A percentile compares a stretch with the other conserved stretches of the same genome.
phyloP scores from a whole-genome alignment of 2,329 filamentous ascomycete species.

The Verticillium albo-atrum region DNA sequence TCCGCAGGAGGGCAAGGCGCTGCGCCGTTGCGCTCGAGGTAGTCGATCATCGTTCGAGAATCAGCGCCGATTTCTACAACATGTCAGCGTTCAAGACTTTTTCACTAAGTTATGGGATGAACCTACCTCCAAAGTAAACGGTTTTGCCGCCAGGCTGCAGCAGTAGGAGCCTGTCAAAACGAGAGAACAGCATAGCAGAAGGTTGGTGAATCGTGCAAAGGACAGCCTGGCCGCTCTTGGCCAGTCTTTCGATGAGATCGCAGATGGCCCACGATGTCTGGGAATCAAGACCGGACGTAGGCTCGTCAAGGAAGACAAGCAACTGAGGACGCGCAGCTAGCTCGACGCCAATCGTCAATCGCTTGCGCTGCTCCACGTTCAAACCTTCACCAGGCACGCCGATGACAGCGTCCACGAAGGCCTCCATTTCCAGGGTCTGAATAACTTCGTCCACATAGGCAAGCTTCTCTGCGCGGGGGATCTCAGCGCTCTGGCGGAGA shows the following conservation, averaged over 20 bases:
- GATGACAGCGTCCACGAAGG: conserved; percentile 67
- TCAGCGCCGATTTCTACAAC: conserved; percentile 24
- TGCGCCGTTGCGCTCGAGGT: conserved; percentile 60
- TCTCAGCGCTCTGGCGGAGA: conserved; percentile 59
- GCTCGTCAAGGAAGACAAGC: conserved; percentile 72
- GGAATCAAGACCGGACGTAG: conserved; percentile 70
- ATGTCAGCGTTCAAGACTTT: background rate
- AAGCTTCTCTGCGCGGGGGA: conserved; percentile 28
- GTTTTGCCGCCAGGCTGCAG: conserved; percentile 52
- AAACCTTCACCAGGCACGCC: conserved; percentile 58
- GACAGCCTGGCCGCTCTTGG: conserved; percentile 38
- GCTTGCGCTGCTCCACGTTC: conserved; percentile 41
- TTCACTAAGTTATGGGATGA: no score
- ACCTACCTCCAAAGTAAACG: conserved; percentile 54
- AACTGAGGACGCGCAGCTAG: conserved; percentile 68
- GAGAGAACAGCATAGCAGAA: conserved; percentile 37
- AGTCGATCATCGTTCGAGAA: conserved; percentile 43
- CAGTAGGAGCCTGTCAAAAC: conserved; percentile 50
- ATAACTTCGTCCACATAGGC: conserved; percentile 24
- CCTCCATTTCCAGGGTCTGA: conserved; percentile 37
- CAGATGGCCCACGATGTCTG: conserved; percentile 75
- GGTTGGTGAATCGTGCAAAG: conserved; percentile 45
- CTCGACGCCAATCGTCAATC: conserved; percentile 73
- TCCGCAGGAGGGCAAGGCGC: conserved; percentile 46
- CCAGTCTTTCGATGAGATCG: conserved; percentile 63